Base-by-base conservation (phyloP, 306 rosid genomes). In the Trifolium dubium region DNA sequence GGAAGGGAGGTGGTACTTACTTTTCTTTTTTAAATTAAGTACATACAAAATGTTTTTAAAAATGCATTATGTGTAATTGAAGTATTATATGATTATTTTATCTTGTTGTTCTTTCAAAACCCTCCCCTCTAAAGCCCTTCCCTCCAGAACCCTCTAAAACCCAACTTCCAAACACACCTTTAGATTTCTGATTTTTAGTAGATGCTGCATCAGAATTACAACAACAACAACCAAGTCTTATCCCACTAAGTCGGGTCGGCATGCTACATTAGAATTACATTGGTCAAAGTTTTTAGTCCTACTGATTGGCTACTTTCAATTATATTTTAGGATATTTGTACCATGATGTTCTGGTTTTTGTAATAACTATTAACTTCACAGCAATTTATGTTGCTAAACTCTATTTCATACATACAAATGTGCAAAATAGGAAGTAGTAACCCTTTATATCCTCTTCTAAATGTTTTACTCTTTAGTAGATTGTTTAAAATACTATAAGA, bases 321-420 rank as follows among this genome's bases (percentile, higher is more conserved):
- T 79, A 32, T 49, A 43, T 30, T 53, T 29, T 18, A 34, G 23
- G 28, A 43, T 37, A 49, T 64, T 65, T 14, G 13, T 32, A 55
- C 46, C 34, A 15, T 75, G 55, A 55, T 65, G 29, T 37, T 71
- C 41, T 71, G 29, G 61, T 75, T 32, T 54, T 44, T 54, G 31
- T 51, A 64, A 5, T 69, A 28, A 37, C 37, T 2, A 53, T 28
- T 40, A 44, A 31, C 50, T 58, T 31, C 30, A 41, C 50, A 39
- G 8, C 31, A 6, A 56, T 75, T 70, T 64, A 43, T 32, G 58
- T 55, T 63, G 1, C 34, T 28, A 40, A 28, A 41, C n/a, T 62
- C 10, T 62, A 17, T 11, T 76, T 51, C 30, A 34, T 49, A n/a
- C 35, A 28, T 61, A 37, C 40, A 60, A 13, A 60, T 50, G 43